phyloP scores from a whole-genome alignment of 768 basidiomycete species.

The Mycena alexandri region DNA sequence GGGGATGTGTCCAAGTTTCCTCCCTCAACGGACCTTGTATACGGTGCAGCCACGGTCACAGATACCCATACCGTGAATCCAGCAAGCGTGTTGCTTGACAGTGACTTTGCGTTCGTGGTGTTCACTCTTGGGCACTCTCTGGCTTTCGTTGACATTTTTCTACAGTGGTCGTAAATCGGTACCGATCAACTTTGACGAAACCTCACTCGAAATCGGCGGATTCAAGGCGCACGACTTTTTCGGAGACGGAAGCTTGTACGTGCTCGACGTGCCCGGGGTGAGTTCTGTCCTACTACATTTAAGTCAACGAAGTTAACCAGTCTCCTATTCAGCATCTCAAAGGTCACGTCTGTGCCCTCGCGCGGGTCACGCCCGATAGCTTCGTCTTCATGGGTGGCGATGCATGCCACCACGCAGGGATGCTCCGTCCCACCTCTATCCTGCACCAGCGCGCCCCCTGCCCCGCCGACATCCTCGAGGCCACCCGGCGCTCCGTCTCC shows the following conservation, averaged over 20 bases:
- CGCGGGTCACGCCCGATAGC: slow-evolving; percentile 37
- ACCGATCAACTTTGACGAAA: slow-evolving; percentile 27
- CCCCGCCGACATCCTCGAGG: slow-evolving; percentile 26
- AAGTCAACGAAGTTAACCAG: too few relatives aligned
- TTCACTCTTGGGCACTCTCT: not conserved
- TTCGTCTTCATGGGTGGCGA: slow-evolving; percentile 42
- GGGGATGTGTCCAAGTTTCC: slow-evolving; percentile 42
- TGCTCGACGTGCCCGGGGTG: slow-evolving; percentile 41
- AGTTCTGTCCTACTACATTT: not conserved
- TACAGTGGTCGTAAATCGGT: slow-evolving; percentile 37
- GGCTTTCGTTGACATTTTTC: not conserved
- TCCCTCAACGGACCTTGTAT: slow-evolving; percentile 32
- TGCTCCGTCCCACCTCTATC: slow-evolving; percentile 38
- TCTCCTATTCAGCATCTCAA: slow-evolving; percentile 29
- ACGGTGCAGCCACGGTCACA: slow-evolving; percentile 28
- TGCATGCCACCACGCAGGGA: slow-evolving; percentile 39
- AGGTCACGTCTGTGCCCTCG: slow-evolving; percentile 40
- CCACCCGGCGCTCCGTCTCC: slow-evolving; percentile 26
- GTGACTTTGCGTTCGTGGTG: slow-evolving; percentile 35
- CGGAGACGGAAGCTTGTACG: slow-evolving; percentile 42
- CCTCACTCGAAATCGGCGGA: slow-evolving; percentile 35
- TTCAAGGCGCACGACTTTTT: slow-evolving; percentile 40
- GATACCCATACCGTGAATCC: slow-evolving; percentile 21
- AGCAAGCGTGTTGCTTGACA: slow-evolving; percentile 31
- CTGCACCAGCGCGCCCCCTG: slow-evolving; percentile 36